Conservation (phyloP, 805 yeast species). For the Ogataea chonburiensis region DNA sequence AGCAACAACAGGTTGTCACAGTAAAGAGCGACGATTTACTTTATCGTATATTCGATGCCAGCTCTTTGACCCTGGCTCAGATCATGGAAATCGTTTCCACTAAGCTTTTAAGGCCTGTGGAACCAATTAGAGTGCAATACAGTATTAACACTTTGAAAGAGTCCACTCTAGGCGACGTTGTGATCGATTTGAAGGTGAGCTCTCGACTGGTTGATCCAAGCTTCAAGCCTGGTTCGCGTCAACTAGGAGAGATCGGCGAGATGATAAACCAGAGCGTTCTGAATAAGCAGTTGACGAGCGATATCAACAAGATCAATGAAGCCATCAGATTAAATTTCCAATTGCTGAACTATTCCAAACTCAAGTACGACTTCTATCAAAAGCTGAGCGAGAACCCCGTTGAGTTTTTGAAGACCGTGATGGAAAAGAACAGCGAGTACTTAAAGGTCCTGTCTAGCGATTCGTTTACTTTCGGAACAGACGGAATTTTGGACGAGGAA, state of each 20-base stretch:
- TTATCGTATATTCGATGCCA: slow-evolving; percentile 44
- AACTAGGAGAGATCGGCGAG: slow-evolving; percentile 40
- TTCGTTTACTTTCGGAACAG: slow-evolving; percentile 35
- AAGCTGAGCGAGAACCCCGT: slow-evolving; percentile 77
- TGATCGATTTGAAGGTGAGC: slow-evolving; percentile 69
- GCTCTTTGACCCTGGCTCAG: slow-evolving; percentile 65
- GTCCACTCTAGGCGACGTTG: slow-evolving; percentile 75
- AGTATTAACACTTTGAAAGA: slow-evolving; percentile 74
- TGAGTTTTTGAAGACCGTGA: slow-evolving; percentile 67
- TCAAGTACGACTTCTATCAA: slow-evolving; percentile 76
- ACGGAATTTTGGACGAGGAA: slow-evolving; percentile 64
- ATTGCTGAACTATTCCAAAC: slow-evolving; percentile 51
- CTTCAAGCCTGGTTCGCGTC: slow-evolving; percentile 36
- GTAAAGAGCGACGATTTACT: slow-evolving; percentile 45
- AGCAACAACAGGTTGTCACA: slow-evolving; percentile 28
- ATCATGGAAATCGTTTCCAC: slow-evolving; percentile 66
- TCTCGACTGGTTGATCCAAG: slow-evolving; percentile 37
- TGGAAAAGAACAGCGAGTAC: slow-evolving; percentile 78
- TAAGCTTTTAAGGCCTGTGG: slow-evolving; percentile 69
- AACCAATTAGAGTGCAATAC: slow-evolving; percentile 77
- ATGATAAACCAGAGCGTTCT: slow-evolving; percentile 44
- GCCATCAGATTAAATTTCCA: slow-evolving; percentile 47
- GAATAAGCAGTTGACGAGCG: slow-evolving; percentile 42
- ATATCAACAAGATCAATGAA: slow-evolving; percentile 36
- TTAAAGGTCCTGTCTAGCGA: slow-evolving; percentile 86